Evolutionary conservation across 768 basidiomycete species (phyloP).

Genomic region (Symmetrospora coprosmae): DNA sequence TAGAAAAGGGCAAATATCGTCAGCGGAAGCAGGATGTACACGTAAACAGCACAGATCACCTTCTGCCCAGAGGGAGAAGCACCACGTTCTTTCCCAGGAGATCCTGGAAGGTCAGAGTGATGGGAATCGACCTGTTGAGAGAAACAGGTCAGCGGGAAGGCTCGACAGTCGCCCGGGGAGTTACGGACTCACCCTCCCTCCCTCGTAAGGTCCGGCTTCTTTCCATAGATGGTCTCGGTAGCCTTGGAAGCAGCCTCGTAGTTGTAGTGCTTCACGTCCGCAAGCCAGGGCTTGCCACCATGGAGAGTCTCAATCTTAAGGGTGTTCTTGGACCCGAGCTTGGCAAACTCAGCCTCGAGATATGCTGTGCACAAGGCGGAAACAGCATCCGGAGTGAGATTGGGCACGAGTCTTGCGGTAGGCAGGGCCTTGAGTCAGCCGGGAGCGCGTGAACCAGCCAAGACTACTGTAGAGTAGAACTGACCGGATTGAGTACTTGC

Average conservation of each 20-base stretch:
- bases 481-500: constrained; percentile 91
- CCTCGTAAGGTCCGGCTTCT: constrained; percentile 65
- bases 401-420: constrained; percentile 73
- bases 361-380: constrained; percentile 57
- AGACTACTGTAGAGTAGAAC: too few relatives aligned
- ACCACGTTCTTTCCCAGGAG: constrained; percentile 71
- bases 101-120: constrained; percentile 80
- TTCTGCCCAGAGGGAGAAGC: constrained; percentile 47
- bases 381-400: constrained; percentile 64
- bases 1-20: background rate
- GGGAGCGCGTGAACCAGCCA: too few relatives aligned
- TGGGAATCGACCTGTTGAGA: background rate
- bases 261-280: constrained; percentile 56
- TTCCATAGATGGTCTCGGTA: constrained; percentile 48
- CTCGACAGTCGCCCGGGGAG: background rate
- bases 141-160: background rate
- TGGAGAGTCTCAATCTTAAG: constrained; percentile 56
- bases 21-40: background rate
- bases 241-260: constrained; percentile 64
- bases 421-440: too few relatives aligned
- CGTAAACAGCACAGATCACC: background rate
- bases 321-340: constrained; percentile 71
- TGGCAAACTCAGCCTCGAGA: constrained; percentile 64
- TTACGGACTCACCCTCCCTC: constrained; percentile 60
- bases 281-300: constrained; percentile 82